Evolutionary conservation across 2,329 filamentous ascomycete genomes (phyloP).

Genomic region (Penicillium vulpinum): DNA sequence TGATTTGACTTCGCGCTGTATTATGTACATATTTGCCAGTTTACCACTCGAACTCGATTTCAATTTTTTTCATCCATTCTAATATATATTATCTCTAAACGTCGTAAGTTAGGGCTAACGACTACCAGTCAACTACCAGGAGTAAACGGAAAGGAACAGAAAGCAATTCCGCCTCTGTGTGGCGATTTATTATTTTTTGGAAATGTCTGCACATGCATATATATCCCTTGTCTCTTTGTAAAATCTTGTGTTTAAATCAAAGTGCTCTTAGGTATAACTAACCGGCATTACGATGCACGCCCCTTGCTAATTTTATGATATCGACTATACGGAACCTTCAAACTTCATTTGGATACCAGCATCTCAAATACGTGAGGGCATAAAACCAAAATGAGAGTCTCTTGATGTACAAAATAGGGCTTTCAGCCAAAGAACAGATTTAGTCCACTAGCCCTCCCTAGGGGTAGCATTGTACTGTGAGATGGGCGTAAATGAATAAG

Average conservation of each 20-base stretch:
- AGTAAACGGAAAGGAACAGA: neutral
- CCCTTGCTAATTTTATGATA: neutral
- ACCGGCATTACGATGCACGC: neutral
- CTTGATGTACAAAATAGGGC: neutral
- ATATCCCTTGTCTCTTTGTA: neutral
- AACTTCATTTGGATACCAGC: neutral
- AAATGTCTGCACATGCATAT: neutral
- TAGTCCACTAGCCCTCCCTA: too few relatives aligned
- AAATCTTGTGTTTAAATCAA: neutral
- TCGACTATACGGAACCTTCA: neutral
- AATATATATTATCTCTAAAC: neutral
- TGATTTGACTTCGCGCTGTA: slow-evolving; percentile 50
- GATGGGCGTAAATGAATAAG: neutral
- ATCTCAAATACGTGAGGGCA: neutral
- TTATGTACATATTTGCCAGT: slow-evolving; percentile 40
- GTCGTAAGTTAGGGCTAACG: neutral
- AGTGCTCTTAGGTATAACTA: neutral
- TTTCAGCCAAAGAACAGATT: neutral
- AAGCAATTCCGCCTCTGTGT: neutral
- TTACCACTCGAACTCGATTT: slow-evolving; percentile 21
- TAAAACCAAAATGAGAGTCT: neutral
- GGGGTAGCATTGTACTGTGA: neutral
- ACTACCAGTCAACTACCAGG: neutral
- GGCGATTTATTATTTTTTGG: neutral
- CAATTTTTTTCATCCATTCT: slow-evolving; percentile 1